A percentile compares a stretch with the other conserved stretches of the same genome.
These are phyloP conservation scores for Diversispora eburnea DNA, from an alignment of 192 early-diverging fungal species.

Conservation along the genomic window DNA sequence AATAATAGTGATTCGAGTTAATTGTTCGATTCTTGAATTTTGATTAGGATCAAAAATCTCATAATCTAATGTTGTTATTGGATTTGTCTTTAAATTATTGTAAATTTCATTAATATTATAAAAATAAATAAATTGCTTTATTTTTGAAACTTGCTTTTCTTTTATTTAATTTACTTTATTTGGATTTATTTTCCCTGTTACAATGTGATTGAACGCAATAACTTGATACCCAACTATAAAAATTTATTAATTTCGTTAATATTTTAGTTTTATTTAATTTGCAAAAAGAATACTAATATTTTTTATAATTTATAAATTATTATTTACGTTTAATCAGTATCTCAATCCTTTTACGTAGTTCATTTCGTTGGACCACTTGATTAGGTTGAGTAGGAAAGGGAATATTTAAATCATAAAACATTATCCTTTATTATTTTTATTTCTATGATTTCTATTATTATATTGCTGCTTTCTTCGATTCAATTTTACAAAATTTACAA, in stretches of 20 bases:
- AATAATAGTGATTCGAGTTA: constrained; percentile 55
- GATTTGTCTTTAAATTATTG: constrained; percentile 34
- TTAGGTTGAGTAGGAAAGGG: constrained; percentile 36
- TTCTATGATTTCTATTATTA: too few relatives aligned
- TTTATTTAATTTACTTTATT: constrained; percentile 30
- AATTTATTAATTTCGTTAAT: background rate
- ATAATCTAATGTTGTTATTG: constrained; percentile 36
- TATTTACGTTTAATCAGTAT: constrained; percentile 47
- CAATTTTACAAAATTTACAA: too few relatives aligned
- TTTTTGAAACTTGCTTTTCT: background rate
- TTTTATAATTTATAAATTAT: background rate
- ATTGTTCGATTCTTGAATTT: constrained; percentile 44
- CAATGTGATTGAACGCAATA: constrained; percentile 52
- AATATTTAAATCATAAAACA: constrained; percentile 61
- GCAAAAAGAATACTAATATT: background rate
- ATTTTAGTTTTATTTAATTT: background rate
- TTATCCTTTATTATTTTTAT: constrained; percentile 30
- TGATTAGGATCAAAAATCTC: constrained; percentile 15
- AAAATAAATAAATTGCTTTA: too few relatives aligned
- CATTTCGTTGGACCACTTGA: constrained; percentile 34
- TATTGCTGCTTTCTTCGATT: too few relatives aligned
- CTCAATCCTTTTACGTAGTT: constrained; percentile 43
- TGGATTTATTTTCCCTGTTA: constrained; percentile 44
- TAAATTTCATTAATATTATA: too few relatives aligned
- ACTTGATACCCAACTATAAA: constrained; percentile 55